Conservation (phyloP, 192 early-diverging fungal species). For the Coemansia sp. region DNA sequence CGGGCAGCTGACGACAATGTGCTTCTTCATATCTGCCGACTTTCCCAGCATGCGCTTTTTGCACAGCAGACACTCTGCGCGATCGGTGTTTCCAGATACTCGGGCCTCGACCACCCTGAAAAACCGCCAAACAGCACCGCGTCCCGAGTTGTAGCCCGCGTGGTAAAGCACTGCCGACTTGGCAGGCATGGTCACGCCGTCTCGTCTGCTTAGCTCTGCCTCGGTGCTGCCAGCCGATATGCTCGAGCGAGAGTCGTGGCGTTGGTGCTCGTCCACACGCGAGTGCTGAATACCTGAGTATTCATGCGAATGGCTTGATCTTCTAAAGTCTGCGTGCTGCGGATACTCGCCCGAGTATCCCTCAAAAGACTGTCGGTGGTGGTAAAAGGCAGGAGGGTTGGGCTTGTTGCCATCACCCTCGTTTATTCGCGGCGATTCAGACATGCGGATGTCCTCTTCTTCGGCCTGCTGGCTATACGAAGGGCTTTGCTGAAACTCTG, state of each 20-base stretch:
- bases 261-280: neutral
- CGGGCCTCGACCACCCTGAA: conserved; percentile 48
- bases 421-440: conserved; percentile 37
- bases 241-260: conserved; percentile 22
- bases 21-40: conserved; percentile 56
- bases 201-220: conserved; percentile 7
- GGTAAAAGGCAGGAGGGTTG: conserved; percentile 12
- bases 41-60: conserved; percentile 56
- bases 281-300: neutral
- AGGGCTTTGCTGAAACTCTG: conserved; percentile 10
- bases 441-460: conserved; percentile 53
- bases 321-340: conserved; percentile 7
- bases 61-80: conserved; percentile 54
- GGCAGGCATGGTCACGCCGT: conserved; percentile 43
- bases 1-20: conserved; percentile 50
- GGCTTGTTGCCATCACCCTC: conserved; percentile 11
- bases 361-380: conserved; percentile 11
- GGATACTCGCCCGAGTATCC: conserved; percentile 14
- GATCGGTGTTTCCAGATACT: conserved; percentile 55
- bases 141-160: conserved; percentile 47
- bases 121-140: conserved; percentile 55
- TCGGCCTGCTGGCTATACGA: conserved; percentile 14
- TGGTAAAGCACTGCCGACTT: conserved; percentile 48
- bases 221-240: conserved; percentile 11
- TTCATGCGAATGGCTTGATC: conserved; percentile 5